phyloP scores from a whole-genome alignment of 805 yeast genomes.

The Kodamaea restingae region DNA sequence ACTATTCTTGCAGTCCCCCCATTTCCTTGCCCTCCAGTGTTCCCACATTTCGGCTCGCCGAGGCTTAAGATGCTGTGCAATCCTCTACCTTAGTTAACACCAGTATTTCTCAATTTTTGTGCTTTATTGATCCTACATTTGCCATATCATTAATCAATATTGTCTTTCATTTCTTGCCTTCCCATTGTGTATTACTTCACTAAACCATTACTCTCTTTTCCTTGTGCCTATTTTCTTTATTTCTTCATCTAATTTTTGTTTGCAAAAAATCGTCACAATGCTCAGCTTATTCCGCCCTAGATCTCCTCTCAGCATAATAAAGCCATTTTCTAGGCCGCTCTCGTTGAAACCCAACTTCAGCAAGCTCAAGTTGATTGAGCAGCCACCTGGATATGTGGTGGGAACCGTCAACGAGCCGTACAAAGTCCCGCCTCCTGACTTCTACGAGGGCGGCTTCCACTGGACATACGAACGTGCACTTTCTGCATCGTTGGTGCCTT shows the following conservation, averaged over 20 bases:
- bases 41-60: no score
- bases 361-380: slow-evolving; percentile 54
- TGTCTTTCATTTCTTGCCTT: no score
- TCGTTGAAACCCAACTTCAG: slow-evolving; percentile 44
- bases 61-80: no score
- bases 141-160: no score
- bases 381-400: slow-evolving; percentile 84
- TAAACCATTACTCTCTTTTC: no score
- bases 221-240: background rate
- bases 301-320: slow-evolving; percentile 1
- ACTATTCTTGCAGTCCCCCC: no score
- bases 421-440: slow-evolving; percentile 57
- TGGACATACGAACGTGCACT: slow-evolving; percentile 86
- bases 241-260: background rate
- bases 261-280: background rate
- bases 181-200: no score
- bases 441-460: slow-evolving; percentile 79
- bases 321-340: slow-evolving; percentile 10
- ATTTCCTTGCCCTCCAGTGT: no score
- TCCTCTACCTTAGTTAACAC: no score
- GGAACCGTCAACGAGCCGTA: slow-evolving; percentile 95
- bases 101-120: no score
- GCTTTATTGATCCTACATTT: no score
- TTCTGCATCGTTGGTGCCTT: slow-evolving; percentile 70
- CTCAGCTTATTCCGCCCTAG: background rate